Evolutionary conservation across 2,329 filamentous ascomycete species (phyloP), one percentile per base, ranked within the genome.

Genomic region (Exserohilum turcica): DNA sequence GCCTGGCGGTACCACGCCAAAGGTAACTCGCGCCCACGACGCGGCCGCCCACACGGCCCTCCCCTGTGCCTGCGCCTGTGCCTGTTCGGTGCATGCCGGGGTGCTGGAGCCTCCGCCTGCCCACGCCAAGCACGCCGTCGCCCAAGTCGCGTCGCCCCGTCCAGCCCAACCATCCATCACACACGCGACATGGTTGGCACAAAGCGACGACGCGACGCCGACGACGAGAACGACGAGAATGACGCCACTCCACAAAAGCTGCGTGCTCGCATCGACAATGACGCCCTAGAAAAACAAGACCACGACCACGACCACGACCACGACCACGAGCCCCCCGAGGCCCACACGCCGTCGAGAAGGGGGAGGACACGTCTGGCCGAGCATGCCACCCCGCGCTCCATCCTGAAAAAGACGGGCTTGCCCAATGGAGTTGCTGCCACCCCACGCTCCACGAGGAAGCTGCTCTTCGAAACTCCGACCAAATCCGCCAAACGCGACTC

Each of bases 391-490:
- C 71, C 70, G 5, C 59, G 64, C 33, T 73, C 71, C 16, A 74
- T 73, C 31, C 44, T 74, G 47, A 73, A 73, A 50, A 72, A 68
- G 59, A 49, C 61, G 6, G 61, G 65, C 5, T 38, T 60, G 8
- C 15, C 53, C 7, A 64, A 67, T 44, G 64, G 52, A 7, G 40
- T 59, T 36, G 63, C 64, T 40, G 64, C 63, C 2, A 80, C 78
- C 1, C 79, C 78, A 7, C 76, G 67, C 52, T 79, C 78, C 3
- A 68, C 73, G 33, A 69, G 78, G 13, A 80, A 76, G 46, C 75
- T 81, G 4, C 62, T 80, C 5, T 81, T 81, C 60, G 72, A 75
- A 35, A 80, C 78, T 7, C 76, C 78, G 0, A 66, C 72, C 16
- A 78, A 77, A 48, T 60, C 67, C 8, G 55, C 59, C 18, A 64